These are phyloP conservation scores for Boletus patriciae DNA, from an alignment of 768 basidiomycete genomes.

Conservation along the genomic window DNA sequence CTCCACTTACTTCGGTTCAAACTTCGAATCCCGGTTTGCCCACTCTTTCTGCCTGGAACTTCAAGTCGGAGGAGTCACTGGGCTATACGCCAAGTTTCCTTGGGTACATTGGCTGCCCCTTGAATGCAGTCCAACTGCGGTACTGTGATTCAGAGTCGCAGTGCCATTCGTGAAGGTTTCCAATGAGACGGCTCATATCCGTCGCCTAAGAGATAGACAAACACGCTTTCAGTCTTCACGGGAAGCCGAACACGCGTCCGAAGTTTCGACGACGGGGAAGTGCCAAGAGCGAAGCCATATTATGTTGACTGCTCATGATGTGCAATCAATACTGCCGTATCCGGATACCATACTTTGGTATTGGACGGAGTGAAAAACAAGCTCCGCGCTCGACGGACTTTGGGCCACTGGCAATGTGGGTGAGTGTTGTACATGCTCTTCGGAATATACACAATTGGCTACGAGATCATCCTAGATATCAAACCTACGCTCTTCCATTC, in stretches of 20 bases:
- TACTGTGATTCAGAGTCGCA: too few relatives aligned
- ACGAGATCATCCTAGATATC: conserved; percentile 27
- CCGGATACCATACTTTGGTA: neutral
- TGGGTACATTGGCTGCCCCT: neutral
- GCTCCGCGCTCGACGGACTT: neutral
- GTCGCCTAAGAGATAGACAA: neutral
- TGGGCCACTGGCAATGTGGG: too few relatives aligned
- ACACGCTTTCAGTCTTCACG: neutral
- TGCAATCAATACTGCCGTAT: conserved; percentile 10
- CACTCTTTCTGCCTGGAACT: neutral
- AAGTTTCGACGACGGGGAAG: neutral
- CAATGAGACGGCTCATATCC: neutral
- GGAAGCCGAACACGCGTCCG: neutral
- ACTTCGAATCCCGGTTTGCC: neutral
- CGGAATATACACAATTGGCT: neutral
- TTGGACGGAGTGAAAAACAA: neutral
- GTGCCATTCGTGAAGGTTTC: too few relatives aligned
- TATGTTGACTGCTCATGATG: neutral
- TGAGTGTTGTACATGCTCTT: neutral
- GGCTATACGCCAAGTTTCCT: neutral
- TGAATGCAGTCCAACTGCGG: neutral
- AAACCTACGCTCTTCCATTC: conserved; percentile 36
- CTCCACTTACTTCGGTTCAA: neutral
- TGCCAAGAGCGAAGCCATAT: conserved; percentile 19
- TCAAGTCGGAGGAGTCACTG: neutral